Evolutionary conservation across 352 stramenopile genomes (phyloP), one percentile per base, ranked within the genome.

Genomic region (Phytophthora vignae): DNA sequence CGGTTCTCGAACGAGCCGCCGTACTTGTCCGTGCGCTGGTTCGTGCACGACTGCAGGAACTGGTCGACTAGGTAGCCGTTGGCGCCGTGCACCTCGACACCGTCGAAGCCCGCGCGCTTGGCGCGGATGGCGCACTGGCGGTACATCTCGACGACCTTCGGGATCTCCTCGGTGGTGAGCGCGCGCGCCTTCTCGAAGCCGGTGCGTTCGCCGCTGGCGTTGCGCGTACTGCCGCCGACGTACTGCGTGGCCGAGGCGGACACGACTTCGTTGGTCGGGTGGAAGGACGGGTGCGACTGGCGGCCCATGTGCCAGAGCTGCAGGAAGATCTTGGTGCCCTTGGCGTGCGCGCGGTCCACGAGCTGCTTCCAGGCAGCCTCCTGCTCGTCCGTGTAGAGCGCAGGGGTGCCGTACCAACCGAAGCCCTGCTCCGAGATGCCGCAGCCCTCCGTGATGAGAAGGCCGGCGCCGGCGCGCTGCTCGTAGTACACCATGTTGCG

Each of bases 1-100:
- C 33, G 55, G 55, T 60, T 60, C 19, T 60, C 55, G 22, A 53
- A 61, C 38, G 55, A 61, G 21, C 55, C 55, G 12, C 55, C 55
- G 55, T 61, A 61, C 38, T 61, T 52, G 55, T 61, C 55, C 22
- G 55, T 61, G 21, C 55, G 55, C 19, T 61, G 55, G 38, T 61
- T 61, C 21, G 55, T 61, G 2, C n/a, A n/a, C 14, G 55, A 52
- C 21, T 50, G 36, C 22, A 52, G 8, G 36, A 61, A 50, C 21
- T 61, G 55, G 53, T 58, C 53, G 25, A 44, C 27, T 0, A 58
- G 53, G 17, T 58, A 58, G 17, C 53, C 53, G 17, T 58, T 58
- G 1, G 53, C 53, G 6, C 53, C 53, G n/a, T 58, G 53, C 29
- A 58, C 53, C 53, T 58, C 53, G 4, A 58, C 53, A 3, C 53